Base-by-base conservation (phyloP, 148 eudicot genomes). In the Polygonum aviculare region DNA sequence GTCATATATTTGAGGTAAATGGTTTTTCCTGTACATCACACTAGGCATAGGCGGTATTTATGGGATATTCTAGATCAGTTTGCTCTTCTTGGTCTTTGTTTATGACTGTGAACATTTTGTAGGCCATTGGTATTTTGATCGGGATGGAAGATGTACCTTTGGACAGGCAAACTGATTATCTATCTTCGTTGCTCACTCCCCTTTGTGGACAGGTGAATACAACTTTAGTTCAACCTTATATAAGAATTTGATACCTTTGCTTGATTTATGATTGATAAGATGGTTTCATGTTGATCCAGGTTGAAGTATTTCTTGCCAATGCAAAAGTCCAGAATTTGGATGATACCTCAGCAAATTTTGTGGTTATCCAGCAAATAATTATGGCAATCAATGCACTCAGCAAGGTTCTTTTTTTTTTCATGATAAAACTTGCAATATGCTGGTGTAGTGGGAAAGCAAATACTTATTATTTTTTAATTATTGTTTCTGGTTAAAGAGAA, bases 331-430 rank as follows among this genome's bases (percentile, higher is more conserved):
- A 82, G 73, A 88, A 82, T 81, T 72, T 85, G 57, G 90, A 88
- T 74, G 90, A 84, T 59, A 84, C 89, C 72, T 74, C 87, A 7
- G 83, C 84, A 41, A 89, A 86, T 80, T 76, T 89, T 50, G 77
- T 79, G 63, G 84, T 83, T 76, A 86, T 95, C 76, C 92, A 92
- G 85, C 97, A 90, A 82, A 91, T 89, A 31, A 77, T 95, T 74
- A 90, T 90, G 96, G 94, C 99, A 74, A 92, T 95, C 69, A 95
- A 95, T 86, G 91, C 94, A 50, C 90, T 95, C 63, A 95, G 99
- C 96, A 95, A 95, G 99, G 99, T 95, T 44, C 44, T 69, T 77
- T 14, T 77, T 14, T 14, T 26, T n/a, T 72, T 44, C 8, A 44
- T 45, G 21, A 67, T 67, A 36, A 5, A 67, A 16, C 14, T 67